Evolutionary conservation across 768 basidiomycete species (phyloP).

Genomic region (Phanerochaete carnosa): DNA sequence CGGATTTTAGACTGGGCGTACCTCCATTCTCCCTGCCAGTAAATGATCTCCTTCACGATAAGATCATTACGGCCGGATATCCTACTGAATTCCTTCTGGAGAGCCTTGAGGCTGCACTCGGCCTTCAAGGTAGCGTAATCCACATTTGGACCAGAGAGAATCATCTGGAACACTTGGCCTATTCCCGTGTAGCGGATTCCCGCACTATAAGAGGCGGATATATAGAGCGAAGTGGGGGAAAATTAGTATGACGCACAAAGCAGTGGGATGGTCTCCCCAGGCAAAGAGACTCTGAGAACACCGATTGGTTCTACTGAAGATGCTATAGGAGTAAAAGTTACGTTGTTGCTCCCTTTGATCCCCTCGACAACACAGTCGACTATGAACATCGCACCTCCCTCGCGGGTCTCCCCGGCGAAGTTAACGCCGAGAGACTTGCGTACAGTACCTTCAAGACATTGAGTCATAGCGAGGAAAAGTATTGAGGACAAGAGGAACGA

Average conservation of each 20-base stretch:
- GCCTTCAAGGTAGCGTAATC: not conserved
- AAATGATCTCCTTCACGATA: not conserved
- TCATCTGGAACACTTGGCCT: not conserved
- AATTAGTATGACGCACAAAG: conserved; percentile 11
- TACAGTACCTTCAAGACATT: not conserved
- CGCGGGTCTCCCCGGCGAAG: conserved; percentile 4
- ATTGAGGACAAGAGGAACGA: not conserved
- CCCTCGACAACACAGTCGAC: not conserved
- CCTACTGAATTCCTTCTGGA: not conserved
- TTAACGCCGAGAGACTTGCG: conserved; percentile 3
- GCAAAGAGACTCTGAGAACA: conserved; percentile 19
- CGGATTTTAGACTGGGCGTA: not conserved
- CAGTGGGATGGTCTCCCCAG: conserved; percentile 15
- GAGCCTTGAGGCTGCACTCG: not conserved
- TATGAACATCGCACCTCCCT: not conserved
- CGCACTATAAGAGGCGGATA: not conserved
- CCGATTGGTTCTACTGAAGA: too few species aligned
- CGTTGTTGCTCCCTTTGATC: not conserved
- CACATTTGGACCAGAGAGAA: not conserved
- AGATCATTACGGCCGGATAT: not conserved
- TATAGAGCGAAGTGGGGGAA: not conserved
- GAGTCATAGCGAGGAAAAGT: not conserved
- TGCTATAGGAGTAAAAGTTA: not conserved
- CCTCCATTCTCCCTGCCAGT: conserved; percentile 22
- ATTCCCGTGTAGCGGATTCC: not conserved